These are phyloP conservation scores for Neltuma alba DNA, from an alignment of 306 rosid genomes.

Conservation along the genomic window DNA sequence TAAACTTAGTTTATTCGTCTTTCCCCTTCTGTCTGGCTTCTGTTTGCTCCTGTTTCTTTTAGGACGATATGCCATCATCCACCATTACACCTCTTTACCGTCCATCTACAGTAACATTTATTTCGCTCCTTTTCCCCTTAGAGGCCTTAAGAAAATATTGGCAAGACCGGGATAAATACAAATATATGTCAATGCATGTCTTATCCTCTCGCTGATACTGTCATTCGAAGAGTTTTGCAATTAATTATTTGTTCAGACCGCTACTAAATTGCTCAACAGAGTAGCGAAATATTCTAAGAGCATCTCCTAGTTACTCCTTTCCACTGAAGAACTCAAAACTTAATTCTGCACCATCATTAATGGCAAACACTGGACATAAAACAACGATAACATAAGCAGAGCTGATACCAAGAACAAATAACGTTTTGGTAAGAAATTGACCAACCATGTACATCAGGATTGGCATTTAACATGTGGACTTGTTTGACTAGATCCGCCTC, in stretches of 20 bases:
- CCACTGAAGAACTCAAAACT: background rate
- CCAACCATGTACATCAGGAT: slow-evolving; percentile 80
- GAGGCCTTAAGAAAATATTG: background rate
- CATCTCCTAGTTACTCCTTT: background rate
- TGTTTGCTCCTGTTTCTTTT: background rate
- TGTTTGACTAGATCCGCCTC: slow-evolving; percentile 63
- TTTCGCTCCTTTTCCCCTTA: background rate
- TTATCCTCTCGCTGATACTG: background rate
- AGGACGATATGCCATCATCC: slow-evolving; percentile 11
- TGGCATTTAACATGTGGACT: slow-evolving; percentile 68
- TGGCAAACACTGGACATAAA: background rate
- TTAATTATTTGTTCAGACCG: background rate
- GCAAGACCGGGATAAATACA: background rate
- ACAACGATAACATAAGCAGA: background rate
- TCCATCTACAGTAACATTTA: background rate
- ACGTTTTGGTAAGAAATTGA: slow-evolving; percentile 6
- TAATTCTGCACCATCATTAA: background rate
- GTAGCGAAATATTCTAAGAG: background rate
- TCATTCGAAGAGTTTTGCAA: background rate
- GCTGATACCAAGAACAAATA: background rate
- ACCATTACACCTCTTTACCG: background rate
- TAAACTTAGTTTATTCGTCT: background rate
- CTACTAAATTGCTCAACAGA: background rate
- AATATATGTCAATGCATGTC: background rate
- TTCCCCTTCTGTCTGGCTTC: background rate